These are phyloP conservation scores for Penicillium aurantiogriseum DNA, from an alignment of 2,329 filamentous ascomycete species.

Conservation along the genomic window DNA sequence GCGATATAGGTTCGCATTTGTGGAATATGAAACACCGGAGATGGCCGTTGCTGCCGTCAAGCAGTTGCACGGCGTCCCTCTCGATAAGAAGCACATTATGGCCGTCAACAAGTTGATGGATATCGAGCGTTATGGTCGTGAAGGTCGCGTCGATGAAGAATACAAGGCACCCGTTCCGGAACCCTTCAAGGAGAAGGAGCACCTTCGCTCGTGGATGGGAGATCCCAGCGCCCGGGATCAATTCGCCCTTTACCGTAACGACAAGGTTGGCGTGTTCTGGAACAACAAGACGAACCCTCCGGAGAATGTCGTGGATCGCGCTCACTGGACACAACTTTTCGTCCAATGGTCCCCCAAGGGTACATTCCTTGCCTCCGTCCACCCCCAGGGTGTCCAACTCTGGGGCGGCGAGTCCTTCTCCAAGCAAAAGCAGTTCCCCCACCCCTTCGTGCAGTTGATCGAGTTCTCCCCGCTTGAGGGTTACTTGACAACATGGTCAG, in stretches of 20 bases:
- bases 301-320: conserved; percentile 84
- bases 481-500: conserved; percentile 96
- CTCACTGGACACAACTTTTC: conserved; percentile 97
- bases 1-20: conserved; percentile 80
- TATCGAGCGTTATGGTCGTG: conserved; percentile 91
- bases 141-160: conserved; percentile 88
- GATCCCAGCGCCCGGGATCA: conserved; percentile 90
- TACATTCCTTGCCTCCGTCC: conserved; percentile 90
- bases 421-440: conserved; percentile 87
- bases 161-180: conserved; percentile 80
- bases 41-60: conserved; percentile 89
- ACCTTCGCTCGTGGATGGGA: conserved; percentile 88
- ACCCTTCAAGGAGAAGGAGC: conserved; percentile 86
- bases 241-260: conserved; percentile 89
- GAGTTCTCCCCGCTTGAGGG: conserved; percentile 93
- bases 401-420: conserved; percentile 92
- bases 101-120: conserved; percentile 98
- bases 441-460: conserved; percentile 91
- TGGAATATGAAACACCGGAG: conserved; percentile 88
- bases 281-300: conserved; percentile 93
- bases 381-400: conserved; percentile 92
- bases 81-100: conserved; percentile 96
- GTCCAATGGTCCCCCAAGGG: conserved; percentile 96
- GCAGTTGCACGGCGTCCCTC: conserved; percentile 77
- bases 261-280: conserved; percentile 94